These are phyloP conservation scores for Brasilioporus rufonigricans DNA, from an alignment of 768 basidiomycete species.

Conservation along the genomic window DNA sequence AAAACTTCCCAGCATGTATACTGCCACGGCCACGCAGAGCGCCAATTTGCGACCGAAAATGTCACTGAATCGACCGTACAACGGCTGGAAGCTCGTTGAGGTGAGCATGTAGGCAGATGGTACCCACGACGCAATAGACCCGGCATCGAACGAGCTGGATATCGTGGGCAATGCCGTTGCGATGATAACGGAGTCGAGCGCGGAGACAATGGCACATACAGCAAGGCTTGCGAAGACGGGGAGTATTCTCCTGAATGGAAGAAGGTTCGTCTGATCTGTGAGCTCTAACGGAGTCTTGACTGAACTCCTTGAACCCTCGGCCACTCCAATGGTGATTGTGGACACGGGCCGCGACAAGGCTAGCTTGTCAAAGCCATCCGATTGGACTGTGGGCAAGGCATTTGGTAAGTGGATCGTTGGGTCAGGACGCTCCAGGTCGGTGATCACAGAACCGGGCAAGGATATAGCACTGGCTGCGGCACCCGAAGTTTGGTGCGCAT, in stretches of 20 bases:
- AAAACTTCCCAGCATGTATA: constrained; percentile 66
- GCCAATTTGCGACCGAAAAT: constrained; percentile 66
- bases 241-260: constrained; percentile 63
- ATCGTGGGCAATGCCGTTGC: constrained; percentile 75
- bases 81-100: constrained; percentile 38
- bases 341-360: constrained; percentile 4
- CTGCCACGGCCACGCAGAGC: constrained; percentile 53
- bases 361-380: constrained; percentile 1
- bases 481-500: background rate
- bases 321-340: background rate
- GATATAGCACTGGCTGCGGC: background rate
- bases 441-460: background rate
- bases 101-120: constrained; percentile 71
- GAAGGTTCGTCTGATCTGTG: constrained; percentile 76
- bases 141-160: constrained; percentile 59
- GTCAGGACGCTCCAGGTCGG: background rate
- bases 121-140: constrained; percentile 53
- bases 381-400: background rate
- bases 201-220: constrained; percentile 58
- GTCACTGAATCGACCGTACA: constrained; percentile 62
- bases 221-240: constrained; percentile 61
- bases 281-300: constrained; percentile 25
- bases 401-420: background rate
- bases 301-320: background rate
- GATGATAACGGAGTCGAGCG: constrained; percentile 70